These are phyloP conservation scores for Aureobasidium sp. DNA, from an alignment of 2,329 filamentous ascomycete species.

Conservation along the genomic window DNA sequence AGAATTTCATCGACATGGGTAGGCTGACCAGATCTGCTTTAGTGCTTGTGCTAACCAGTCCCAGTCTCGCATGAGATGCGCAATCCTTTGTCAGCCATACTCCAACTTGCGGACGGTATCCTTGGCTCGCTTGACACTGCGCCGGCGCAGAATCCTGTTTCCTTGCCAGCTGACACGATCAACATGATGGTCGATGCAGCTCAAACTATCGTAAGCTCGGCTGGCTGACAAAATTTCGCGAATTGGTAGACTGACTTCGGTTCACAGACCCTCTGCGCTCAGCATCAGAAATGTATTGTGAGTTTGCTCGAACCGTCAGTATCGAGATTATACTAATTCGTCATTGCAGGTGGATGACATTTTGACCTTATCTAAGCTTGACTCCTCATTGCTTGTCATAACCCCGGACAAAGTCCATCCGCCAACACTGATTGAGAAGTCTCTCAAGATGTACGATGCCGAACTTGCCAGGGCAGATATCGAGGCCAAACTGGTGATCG, in stretches of 20 bases:
- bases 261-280: background rate
- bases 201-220: slow-evolving; percentile 19
- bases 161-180: slow-evolving; percentile 7
- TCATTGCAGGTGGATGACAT: slow-evolving; percentile 36
- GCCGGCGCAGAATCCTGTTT: background rate
- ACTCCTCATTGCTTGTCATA: slow-evolving; percentile 30
- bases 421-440: slow-evolving; percentile 30
- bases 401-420: slow-evolving; percentile 35
- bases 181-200: slow-evolving; percentile 21
- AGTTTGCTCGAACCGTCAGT: background rate
- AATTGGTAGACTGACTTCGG: background rate
- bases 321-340: background rate
- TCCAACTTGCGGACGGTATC: slow-evolving; percentile 40
- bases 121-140: slow-evolving; percentile 25
- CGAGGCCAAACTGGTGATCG: slow-evolving; percentile 26
- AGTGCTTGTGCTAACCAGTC: background rate
- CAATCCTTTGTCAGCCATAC: slow-evolving; percentile 38
- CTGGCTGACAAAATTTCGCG: too few relatives aligned
- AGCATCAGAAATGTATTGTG: slow-evolving; percentile 6
- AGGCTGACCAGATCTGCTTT: background rate
- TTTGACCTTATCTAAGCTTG: slow-evolving; percentile 35
- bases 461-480: slow-evolving; percentile 32
- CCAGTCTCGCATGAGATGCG: slow-evolving; percentile 36
- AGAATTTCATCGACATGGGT: slow-evolving; percentile 30
- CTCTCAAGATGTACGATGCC: slow-evolving; percentile 34